These are phyloP conservation scores for Mycosarcoma maydis DNA, from an alignment of 1,284 basidiomycete species.

Conservation along the genomic window DNA sequence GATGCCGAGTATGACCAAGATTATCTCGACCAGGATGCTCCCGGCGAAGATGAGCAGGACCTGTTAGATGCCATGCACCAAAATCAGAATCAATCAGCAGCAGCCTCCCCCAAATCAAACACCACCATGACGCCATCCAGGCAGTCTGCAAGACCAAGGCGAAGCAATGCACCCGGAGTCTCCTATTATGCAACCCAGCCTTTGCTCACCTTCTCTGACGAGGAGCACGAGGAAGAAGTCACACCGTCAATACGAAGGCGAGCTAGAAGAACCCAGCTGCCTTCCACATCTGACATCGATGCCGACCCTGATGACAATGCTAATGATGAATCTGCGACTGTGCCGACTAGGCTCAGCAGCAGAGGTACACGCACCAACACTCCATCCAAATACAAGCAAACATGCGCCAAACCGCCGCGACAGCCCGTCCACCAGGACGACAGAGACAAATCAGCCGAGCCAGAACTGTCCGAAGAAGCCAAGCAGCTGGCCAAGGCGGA, in stretches of 20 bases:
- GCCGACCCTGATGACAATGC: background rate
- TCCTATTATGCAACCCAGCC: conserved; percentile 17
- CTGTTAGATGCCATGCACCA: background rate
- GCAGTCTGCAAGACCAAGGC: conserved; percentile 15
- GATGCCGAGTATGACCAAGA: conserved; percentile 33
- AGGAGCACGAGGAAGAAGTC: conserved; percentile 22
- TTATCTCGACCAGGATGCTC: conserved; percentile 13
- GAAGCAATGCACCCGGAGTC: conserved; percentile 13
- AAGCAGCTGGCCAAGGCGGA: conserved; percentile 26
- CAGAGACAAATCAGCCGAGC: conserved; percentile 11
- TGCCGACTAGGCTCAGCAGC: background rate
- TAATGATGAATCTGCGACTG: background rate
- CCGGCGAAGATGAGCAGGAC: conserved; percentile 4
- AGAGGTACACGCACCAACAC: conserved; percentile 8
- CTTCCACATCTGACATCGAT: conserved; percentile 19
- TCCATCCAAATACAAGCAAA: background rate
- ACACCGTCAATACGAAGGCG: conserved; percentile 23
- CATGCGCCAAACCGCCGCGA: conserved; percentile 4
- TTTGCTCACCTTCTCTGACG: conserved; percentile 13
- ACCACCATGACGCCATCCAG: conserved; percentile 5
- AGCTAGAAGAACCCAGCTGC: conserved; percentile 2
- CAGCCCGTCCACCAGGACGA: background rate
- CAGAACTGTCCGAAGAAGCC: conserved; percentile 29
- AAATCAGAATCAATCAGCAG: background rate
- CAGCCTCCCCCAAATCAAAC: conserved; percentile 1